Base-by-base conservation (phyloP, 1,284 basidiomycete genomes). In the Puccinia novopanici region DNA sequence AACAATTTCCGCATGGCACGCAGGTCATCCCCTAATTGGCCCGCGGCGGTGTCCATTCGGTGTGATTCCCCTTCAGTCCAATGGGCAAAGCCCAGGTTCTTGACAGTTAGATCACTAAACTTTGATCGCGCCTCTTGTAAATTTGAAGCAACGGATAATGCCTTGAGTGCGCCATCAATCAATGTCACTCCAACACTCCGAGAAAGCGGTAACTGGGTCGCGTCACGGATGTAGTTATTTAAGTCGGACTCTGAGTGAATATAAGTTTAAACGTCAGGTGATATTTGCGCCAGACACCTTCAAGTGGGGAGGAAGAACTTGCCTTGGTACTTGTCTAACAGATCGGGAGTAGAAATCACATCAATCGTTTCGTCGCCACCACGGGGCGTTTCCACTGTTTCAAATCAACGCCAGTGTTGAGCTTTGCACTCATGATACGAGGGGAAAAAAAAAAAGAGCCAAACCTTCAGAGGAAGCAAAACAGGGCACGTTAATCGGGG, bases 11-110 rank as follows among this genome's bases (percentile, higher is more conserved):
- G 42, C 71, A 80, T 80, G 24, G 30, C 70, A 65, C 78, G 70
- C 5, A 80, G 54, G 42, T 80, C 78, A 34, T 80, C 78, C 22
- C 78, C 78, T 30, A 74, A 37, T 65, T 80, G 68, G 34, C n/a
- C n/a, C 27, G 67, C 54, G 22, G 61, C 70, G n/a, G 17, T 54
- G 54, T 67, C 78, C 70, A 80, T 75, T 1, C 61, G 57, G 61
- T 80, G 59, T 13, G 78, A 80, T 24, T 80, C 78, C 34, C 68
- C 59, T 40, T 80, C 78, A n/a, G 59, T 80, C 78, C 78, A 80
- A 55, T 61, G 48, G 48, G 52, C 50, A 45, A 80, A 80, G 8
- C 78, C 78, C 22, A 73, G 52, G 17, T 17, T 65, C 54, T 74
- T 80, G 30, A 74, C 22, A 10, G 71, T 22, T 13, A 65, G 27